Evolutionary conservation across 1,284 basidiomycete genomes (phyloP), one percentile per base, ranked within the genome.

Genomic region (Megacollybia platyphylla): DNA sequence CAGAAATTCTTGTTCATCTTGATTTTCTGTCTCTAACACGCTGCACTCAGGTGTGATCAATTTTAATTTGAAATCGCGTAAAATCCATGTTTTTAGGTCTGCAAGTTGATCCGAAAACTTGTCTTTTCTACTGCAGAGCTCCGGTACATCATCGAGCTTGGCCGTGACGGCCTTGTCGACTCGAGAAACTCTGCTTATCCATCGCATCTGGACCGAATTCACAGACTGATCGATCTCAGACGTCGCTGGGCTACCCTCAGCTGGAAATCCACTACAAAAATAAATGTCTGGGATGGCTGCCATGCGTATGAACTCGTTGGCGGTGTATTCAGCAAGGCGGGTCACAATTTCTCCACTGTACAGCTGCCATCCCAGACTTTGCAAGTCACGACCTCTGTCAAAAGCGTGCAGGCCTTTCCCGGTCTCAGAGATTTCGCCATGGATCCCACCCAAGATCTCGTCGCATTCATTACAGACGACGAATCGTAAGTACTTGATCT

Each of bases 391-490:
- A 18, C 8, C 39, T 15, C 15, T 34, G 26, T 29, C 5, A 9
- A 15, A 54, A 64, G 0, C 63, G 65, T 0, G 43, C 4, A 34
- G 31, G 31, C 4, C 6, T 11, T 76, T 5, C 44, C 56, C 27
- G 29, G n/a, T 8, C 61, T 66, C 32, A 59, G 70, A 34, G 76
- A 79, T 51, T 77, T 80, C 46, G 76, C 72, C 0, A 70, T 78
- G n/a, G 78, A 79, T 48, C 76, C 77, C 0, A 66, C 70, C 0
- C 76, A 78, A 51, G 73, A 79, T 49, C 50, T 80, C 38, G 58
- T 80, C 34, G 64, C 67, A 2, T 48, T 73, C 4, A 54, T 78
- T 7, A 64, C 67, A 46, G 56, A 53, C n/a, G 51, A 46, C 38
- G 38, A n/a, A 24, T 11, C 15, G 31, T 34, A 34, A 3, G 31